These are phyloP conservation scores for Parsonsia alboflavescens DNA, from an alignment of 257 asterid species.

Conservation along the genomic window DNA sequence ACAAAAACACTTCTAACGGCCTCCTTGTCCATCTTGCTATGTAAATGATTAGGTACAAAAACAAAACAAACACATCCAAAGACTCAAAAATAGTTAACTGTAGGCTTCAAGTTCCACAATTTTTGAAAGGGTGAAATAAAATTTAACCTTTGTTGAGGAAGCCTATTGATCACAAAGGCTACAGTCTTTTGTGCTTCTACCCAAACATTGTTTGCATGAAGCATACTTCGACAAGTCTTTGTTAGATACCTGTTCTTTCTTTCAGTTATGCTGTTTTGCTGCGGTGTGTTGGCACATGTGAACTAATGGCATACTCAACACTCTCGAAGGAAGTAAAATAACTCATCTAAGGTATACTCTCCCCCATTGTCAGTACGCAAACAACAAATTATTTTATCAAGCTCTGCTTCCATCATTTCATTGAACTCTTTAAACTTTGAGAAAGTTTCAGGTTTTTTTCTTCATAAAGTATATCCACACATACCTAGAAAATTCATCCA, in stretches of 20 bases:
- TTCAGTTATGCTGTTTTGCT: not conserved
- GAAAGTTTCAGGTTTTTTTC: too few relatives aligned
- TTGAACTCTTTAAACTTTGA: too few relatives aligned
- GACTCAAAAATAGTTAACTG: too few relatives aligned
- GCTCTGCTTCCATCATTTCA: too few relatives aligned
- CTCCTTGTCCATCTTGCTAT: slow-evolving; percentile 2
- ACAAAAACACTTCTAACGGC: not conserved
- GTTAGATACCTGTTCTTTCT: not conserved
- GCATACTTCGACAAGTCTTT: not conserved
- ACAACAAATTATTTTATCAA: not conserved
- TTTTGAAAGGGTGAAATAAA: too few relatives aligned
- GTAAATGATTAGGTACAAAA: not conserved
- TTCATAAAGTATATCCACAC: too few relatives aligned
- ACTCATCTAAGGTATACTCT: not conserved
- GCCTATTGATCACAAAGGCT: too few relatives aligned
- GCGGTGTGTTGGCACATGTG: not conserved
- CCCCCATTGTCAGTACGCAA: not conserved
- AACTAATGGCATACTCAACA: not conserved
- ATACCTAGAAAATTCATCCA: too few relatives aligned
- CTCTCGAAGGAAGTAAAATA: too few relatives aligned
- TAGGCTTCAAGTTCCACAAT: too few relatives aligned
- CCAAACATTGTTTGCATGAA: not conserved
- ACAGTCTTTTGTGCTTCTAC: not conserved
- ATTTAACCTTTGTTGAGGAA: too few relatives aligned
- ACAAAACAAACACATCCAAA: not conserved